A percentile compares a stretch with the other conserved stretches of the same genome.
phyloP scores from a whole-genome alignment of 108 stramenopile species.

The Schizochytrium sp. region DNA sequence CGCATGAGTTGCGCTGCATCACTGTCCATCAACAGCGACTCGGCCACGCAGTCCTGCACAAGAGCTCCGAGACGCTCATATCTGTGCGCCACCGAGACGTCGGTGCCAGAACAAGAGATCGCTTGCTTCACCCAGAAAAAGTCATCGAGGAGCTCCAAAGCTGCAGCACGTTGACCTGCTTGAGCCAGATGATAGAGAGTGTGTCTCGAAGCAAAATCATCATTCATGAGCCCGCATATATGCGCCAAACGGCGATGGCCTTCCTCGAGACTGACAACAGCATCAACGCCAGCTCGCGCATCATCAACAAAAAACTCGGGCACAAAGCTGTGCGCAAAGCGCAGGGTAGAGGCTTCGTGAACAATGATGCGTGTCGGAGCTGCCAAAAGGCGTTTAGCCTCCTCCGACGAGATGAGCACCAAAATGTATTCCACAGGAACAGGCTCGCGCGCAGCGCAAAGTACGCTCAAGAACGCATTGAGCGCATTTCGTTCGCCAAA shows the following conservation, averaged over 20 bases:
- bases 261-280: background rate
- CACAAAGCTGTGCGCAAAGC: no score
- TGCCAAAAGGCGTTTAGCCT: background rate
- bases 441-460: background rate
- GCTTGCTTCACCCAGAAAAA: background rate
- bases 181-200: background rate
- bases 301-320: no score
- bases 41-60: background rate
- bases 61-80: background rate
- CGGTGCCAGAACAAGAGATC: background rate
- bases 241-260: background rate
- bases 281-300: background rate
- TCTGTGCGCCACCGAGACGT: background rate
- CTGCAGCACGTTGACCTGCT: background rate
- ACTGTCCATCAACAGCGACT: background rate
- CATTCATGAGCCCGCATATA: background rate
- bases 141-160: background rate
- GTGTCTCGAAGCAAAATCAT: background rate
- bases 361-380: background rate
- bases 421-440: background rate
- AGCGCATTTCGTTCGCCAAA: background rate
- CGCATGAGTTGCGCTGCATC: background rate
- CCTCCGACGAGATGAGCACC: background rate
- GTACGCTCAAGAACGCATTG: background rate
- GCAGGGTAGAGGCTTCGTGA: background rate